Base-by-base conservation (phyloP, 176 grass and related monocot genomes). In the Elaeis guineensis region DNA sequence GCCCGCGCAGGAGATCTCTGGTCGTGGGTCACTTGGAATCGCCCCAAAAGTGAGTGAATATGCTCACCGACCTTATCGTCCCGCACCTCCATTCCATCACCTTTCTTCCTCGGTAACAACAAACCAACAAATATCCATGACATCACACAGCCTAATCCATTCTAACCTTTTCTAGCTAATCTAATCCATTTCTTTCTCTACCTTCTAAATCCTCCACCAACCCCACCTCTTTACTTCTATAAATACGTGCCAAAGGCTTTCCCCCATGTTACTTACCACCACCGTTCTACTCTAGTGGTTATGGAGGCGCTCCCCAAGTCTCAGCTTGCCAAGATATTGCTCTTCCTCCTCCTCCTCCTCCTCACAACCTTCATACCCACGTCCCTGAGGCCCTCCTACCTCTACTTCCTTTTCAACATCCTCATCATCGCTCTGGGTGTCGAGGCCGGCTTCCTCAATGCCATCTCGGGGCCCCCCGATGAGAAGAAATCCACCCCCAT, bases 351-450 rank as follows among this genome's bases (percentile, higher is more conserved):
- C 48, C 74, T 86, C 23, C 59, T 82, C 79, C 20, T 82, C 54
- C 39, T 76, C 24, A 73, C 57, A 11, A 68, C 72, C 48, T n/a
- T 86, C 16, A 52, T 82, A 25, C 78, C 87, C 58, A 62, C 82
- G 11, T 78, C 76, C 28, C 16, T 92, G 8, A 77, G 79, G 18
- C 20, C 62, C 12, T 74, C 73, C 12, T 92, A 80, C 77, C 61
- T 92, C n/a, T 92, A 92, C 72, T 58, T 92, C 64, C 76, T 92
- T 30, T 78, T 81, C 70, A 92, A 92, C 70, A 62, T 76, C 69
- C 79, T 92, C 51, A 69, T 92, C 35, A 49, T 92, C 52, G 58
- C 14, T 12, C 65, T 92, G 2, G 69, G 83, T 8, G 61, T 86
- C 44, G 69, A 92, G 76, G 80, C 77, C 4, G 88, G 88, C 20